Conservation (phyloP, 768 basidiomycete species). For the Auricularia auricula-judae region DNA sequence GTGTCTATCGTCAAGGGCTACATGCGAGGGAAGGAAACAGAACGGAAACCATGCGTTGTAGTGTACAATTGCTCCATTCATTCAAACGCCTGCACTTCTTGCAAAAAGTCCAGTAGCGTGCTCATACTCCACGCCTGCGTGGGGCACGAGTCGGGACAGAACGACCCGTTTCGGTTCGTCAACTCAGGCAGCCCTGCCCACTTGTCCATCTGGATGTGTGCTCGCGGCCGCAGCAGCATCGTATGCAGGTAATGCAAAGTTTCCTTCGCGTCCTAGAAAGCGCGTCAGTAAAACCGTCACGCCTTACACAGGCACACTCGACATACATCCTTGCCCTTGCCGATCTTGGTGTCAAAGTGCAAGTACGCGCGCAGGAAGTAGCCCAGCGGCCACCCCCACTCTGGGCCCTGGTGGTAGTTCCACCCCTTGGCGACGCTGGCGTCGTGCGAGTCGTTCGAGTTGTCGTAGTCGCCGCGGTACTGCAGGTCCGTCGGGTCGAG, state of each 20-base stretch:
- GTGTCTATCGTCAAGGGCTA: neutral
- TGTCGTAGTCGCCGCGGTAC: constrained; percentile 88
- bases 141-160: constrained; percentile 79
- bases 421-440: constrained; percentile 78
- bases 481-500: constrained; percentile 79
- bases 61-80: neutral
- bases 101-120: constrained; percentile 81
- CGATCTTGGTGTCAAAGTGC: constrained; percentile 66
- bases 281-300: constrained; percentile 1
- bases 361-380: constrained; percentile 93
- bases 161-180: constrained; percentile 74
- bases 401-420: constrained; percentile 94
- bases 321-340: constrained; percentile 57
- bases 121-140: constrained; percentile 97
- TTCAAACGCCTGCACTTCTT: constrained; percentile 46
- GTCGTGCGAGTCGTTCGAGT: constrained; percentile 85
- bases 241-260: constrained; percentile 76
- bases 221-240: constrained; percentile 56
- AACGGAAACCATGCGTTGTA: neutral
- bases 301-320: too few species aligned
- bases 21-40: neutral
- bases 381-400: constrained; percentile 93
- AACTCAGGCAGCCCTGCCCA: constrained; percentile 95
- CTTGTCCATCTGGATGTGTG: constrained; percentile 64
- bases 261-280: constrained; percentile 45